These are phyloP conservation scores for Biancaea sappan DNA, from an alignment of 306 rosid genomes.

Conservation along the genomic window DNA sequence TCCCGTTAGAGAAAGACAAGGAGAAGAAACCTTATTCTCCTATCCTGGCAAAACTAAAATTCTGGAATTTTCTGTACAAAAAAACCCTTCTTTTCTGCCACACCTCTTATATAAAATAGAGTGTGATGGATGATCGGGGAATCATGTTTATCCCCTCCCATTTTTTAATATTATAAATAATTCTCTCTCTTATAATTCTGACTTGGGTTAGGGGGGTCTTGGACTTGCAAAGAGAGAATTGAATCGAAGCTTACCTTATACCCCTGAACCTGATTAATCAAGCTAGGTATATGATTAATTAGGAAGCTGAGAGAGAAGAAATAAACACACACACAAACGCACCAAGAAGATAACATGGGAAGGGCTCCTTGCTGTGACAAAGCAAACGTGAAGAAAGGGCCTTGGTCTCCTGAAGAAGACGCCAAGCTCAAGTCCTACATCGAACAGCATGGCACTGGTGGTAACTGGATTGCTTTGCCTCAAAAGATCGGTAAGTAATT, in stretches of 20 bases:
- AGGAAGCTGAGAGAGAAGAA: no score
- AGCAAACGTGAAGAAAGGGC: conserved; percentile 96
- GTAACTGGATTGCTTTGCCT: conserved; percentile 95
- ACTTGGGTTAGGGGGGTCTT: no score
- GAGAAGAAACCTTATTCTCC: conserved; percentile 62
- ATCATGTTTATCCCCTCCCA: conserved; percentile 47
- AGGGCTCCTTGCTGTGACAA: conserved; percentile 99
- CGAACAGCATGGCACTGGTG: conserved; percentile 80
- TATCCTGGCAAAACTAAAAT: conserved; percentile 54
- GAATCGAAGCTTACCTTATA: background rate
- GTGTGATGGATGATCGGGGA: conserved; percentile 44
- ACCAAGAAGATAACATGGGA: conserved; percentile 48
- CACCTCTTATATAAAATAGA: conserved; percentile 36
- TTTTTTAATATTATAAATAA: conserved; percentile 34
- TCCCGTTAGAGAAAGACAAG: conserved; percentile 74
- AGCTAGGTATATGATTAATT: background rate
- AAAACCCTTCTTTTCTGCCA: conserved; percentile 40
- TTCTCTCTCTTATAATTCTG: conserved; percentile 23
- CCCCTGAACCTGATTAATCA: background rate
- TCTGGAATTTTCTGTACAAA: conserved; percentile 44
- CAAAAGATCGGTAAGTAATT: conserved; percentile 74
- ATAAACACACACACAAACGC: background rate
- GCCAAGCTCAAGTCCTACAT: conserved; percentile 82
- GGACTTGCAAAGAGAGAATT: conserved; percentile 10
- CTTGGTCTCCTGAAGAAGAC: conserved; percentile 95